Evolutionary conservation across 495 filamentous ascomycete species (phyloP).

Genomic region (Pyrenula massariospora): DNA sequence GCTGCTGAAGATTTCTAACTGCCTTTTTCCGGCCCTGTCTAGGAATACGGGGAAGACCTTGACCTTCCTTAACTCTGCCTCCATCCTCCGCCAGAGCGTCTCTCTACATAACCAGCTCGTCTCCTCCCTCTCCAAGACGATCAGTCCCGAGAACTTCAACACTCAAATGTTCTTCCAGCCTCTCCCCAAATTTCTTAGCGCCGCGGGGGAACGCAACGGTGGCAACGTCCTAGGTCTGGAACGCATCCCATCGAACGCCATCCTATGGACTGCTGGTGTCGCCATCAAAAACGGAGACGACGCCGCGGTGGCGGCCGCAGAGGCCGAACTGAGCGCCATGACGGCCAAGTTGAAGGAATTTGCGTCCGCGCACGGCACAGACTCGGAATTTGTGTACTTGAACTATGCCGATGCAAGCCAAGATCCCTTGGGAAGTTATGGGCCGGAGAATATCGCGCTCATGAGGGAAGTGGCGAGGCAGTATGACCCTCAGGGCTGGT

Average conservation of each 20-base stretch:
- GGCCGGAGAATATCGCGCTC: slow-evolving; percentile 23
- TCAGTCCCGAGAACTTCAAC: neutral
- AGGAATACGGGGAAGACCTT: neutral
- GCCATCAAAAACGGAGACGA: neutral
- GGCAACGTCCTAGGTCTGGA: neutral
- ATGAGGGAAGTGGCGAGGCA: slow-evolving; percentile 25
- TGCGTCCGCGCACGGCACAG: slow-evolving; percentile 13
- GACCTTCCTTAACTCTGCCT: neutral
- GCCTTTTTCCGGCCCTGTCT: neutral
- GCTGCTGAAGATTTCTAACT: neutral
- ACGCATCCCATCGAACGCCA: neutral
- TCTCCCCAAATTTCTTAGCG: neutral
- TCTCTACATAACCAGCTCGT: neutral
- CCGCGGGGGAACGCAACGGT: neutral
- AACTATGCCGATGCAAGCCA: slow-evolving; percentile 29
- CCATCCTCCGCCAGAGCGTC: neutral
- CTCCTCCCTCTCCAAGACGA: neutral
- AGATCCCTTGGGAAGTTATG: slow-evolving; percentile 35
- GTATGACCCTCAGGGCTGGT: slow-evolving; percentile 38
- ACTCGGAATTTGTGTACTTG: slow-evolving; percentile 16
- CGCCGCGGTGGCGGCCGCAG: slow-evolving; percentile 10
- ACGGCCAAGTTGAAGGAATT: slow-evolving; percentile 8
- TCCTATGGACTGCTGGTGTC: slow-evolving; percentile 9
- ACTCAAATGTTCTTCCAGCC: neutral
- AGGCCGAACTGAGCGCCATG: neutral